Evolutionary conservation across 306 rosid species (phyloP), one percentile per base, ranked within the genome.

Genomic region (peach (Prunus persica)): DNA sequence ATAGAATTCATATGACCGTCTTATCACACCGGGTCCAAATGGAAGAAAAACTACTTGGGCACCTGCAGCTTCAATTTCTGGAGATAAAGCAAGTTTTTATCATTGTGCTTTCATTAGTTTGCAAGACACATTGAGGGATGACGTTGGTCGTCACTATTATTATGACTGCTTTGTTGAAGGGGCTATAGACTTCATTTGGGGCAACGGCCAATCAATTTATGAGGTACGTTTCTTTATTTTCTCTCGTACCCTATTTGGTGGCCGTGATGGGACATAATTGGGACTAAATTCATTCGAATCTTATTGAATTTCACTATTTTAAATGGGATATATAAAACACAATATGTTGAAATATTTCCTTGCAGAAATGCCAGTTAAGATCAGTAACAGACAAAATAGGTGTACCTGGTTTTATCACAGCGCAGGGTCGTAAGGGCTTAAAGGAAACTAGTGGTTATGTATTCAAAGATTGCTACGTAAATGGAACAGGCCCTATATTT

Each of bases 131-230:
- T 22, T 76, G n/a, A 51, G 20, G 66, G 79, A 76, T 43, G 2
- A 14, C 19, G 18, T 9, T 20, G 73, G 73, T 27, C 57, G 47
- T 22, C 79, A 76, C 56, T 76, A 76, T 66, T 66, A 66, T 4
- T 14, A 76, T 16, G 49, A 14, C 25, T 66, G 66, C 73, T 55
- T 51, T 28, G 14, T 76, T 54, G 79, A 66, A 66, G 73, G 79
- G 43, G 72, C 79, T 20, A 25, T 76, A 20, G 79, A 55, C 62
- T 75, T 75, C 63, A 75, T 32, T n/a, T 64, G 51, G 51, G 78
- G 78, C n/a, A n/a, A 28, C 32, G 79, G 79, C 25, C 73, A 55
- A 30, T 76, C 79, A 22, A 22, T 52, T 28, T 66, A 66, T 12
- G 19, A 66, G 79, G 79, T 76, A 3, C 47, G 27, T 7, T 4